Evolutionary conservation across 2,329 filamentous ascomycete species (phyloP).

Genomic region (Xylariomycetidae sp.): DNA sequence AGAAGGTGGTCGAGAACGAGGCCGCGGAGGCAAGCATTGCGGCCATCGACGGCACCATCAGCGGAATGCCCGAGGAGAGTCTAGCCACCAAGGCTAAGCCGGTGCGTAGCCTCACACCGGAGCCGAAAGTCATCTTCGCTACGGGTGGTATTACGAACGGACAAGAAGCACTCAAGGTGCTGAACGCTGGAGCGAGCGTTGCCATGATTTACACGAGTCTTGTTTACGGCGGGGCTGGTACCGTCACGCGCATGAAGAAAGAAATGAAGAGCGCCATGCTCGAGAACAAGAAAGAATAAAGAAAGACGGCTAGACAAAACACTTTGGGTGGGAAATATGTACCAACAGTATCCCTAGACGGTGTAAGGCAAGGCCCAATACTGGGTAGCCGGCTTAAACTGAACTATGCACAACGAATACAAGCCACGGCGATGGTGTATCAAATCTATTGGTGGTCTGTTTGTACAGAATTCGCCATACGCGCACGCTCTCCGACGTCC

Average conservation of each 20-base stretch:
- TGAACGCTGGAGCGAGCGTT: constrained; percentile 84
- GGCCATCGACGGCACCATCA: constrained; percentile 28
- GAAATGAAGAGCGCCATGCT: constrained; percentile 47
- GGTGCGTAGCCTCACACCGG: constrained; percentile 34
- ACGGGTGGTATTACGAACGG: constrained; percentile 90
- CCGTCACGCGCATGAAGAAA: constrained; percentile 57
- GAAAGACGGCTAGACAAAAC: background rate
- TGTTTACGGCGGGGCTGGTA: constrained; percentile 59
- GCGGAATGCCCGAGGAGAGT: constrained; percentile 21
- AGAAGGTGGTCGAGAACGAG: constrained; percentile 24
- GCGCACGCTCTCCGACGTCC: no score
- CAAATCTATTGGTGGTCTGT: no score
- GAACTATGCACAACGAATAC: no score
- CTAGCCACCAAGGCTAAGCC: constrained; percentile 20
- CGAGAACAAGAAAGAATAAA: background rate
- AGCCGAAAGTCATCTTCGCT: constrained; percentile 80
- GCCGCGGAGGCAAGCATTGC: constrained; percentile 28
- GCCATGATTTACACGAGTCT: constrained; percentile 85
- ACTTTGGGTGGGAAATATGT: no score
- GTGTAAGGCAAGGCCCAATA: no score
- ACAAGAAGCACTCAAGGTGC: constrained; percentile 69
- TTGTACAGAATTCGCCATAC: no score
- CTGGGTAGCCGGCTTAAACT: no score
- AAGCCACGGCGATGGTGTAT: no score
- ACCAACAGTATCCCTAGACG: no score